Evolutionary conservation across 23 red algal genomes (phyloP).

Genomic region (Pyropia yezoensis): DNA sequence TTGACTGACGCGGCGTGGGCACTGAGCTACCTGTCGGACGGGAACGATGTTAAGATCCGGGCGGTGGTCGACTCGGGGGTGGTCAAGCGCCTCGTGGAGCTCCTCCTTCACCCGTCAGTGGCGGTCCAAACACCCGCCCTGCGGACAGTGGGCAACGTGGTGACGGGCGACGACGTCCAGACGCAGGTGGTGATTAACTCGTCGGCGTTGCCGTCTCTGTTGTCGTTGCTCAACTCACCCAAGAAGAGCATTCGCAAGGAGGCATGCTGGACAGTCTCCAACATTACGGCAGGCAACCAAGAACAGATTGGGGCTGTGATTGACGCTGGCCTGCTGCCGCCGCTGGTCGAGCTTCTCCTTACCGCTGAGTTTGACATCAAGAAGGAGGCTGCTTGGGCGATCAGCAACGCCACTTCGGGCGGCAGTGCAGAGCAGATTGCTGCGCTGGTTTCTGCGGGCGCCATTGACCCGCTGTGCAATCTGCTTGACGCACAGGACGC

Average conservation of each 20-base stretch:
- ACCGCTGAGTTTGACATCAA: slow-evolving; percentile 89
- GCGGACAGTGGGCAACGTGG: slow-evolving; percentile 89
- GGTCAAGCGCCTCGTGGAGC: slow-evolving; percentile 76
- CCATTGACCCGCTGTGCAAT: slow-evolving; percentile 90
- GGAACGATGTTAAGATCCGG: slow-evolving; percentile 62
- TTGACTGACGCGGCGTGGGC: slow-evolving; percentile 92
- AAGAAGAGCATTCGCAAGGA: slow-evolving; percentile 97
- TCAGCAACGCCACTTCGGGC: slow-evolving; percentile 88
- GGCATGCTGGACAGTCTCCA: slow-evolving; percentile 90
- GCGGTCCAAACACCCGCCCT: slow-evolving; percentile 72
- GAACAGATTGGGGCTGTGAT: slow-evolving; percentile 90
- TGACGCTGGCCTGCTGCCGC: slow-evolving; percentile 73
- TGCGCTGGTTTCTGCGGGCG: slow-evolving; percentile 64
- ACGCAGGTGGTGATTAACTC: slow-evolving; percentile 90
- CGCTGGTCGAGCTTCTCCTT: slow-evolving; percentile 59
- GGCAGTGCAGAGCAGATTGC: slow-evolving; percentile 68
- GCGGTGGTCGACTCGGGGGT: slow-evolving; percentile 79
- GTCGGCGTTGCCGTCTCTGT: slow-evolving; percentile 62
- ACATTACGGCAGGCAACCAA: slow-evolving; percentile 91
- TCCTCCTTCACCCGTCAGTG: slow-evolving; percentile 62
- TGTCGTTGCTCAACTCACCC: slow-evolving; percentile 62
- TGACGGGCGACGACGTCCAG: slow-evolving; percentile 88
- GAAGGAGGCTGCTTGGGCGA: slow-evolving; percentile 89
- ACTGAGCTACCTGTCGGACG: slow-evolving; percentile 83
- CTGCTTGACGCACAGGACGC: slow-evolving; percentile 79